Percentiles rank a stretch among this genome's conserved stretches.
Evolutionary conservation across 306 rosid genomes (phyloP).

Genomic region (Quercus aquifolioides): DNA sequence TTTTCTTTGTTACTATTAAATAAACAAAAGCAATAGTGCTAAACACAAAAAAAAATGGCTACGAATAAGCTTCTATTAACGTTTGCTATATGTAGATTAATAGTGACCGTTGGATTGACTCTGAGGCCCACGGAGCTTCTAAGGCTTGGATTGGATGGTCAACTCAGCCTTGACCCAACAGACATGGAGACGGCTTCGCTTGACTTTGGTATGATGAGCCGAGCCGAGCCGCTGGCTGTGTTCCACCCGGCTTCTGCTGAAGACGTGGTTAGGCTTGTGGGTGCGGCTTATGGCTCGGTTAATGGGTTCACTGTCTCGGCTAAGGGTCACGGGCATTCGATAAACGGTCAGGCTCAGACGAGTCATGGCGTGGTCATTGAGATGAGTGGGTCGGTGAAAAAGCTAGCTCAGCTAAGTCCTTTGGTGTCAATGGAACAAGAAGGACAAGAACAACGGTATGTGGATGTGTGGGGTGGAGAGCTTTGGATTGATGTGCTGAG

Average conservation of each 20-base stretch:
- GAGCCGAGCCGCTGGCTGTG: conserved; percentile 47
- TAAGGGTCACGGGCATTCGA: conserved; percentile 94
- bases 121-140: conserved; percentile 55
- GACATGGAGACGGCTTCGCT: conserved; percentile 53
- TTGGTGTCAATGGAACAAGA: conserved; percentile 31
- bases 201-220: conserved; percentile 66
- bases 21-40: neutral
- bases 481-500: conserved; percentile 76
- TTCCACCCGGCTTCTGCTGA: conserved; percentile 58
- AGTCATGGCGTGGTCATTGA: conserved; percentile 67
- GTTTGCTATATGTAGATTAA: conserved; percentile 54
- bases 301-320: conserved; percentile 63
- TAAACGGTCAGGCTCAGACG: conserved; percentile 79
- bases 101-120: conserved; percentile 60
- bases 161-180: conserved; percentile 44
- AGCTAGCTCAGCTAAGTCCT: neutral
- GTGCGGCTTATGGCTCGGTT: conserved; percentile 41
- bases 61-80: conserved; percentile 44
- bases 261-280: conserved; percentile 49
- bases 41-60: conserved; percentile 20
- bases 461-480: conserved; percentile 95
- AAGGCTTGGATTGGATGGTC: conserved; percentile 52
- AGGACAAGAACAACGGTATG: conserved; percentile 25
- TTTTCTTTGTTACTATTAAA: neutral
- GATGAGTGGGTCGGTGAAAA: conserved; percentile 33